Percentiles rank a stretch among this genome's conserved stretches.
Conservation (phyloP, 768 basidiomycete species). For the Calvatia gigantea region DNA sequence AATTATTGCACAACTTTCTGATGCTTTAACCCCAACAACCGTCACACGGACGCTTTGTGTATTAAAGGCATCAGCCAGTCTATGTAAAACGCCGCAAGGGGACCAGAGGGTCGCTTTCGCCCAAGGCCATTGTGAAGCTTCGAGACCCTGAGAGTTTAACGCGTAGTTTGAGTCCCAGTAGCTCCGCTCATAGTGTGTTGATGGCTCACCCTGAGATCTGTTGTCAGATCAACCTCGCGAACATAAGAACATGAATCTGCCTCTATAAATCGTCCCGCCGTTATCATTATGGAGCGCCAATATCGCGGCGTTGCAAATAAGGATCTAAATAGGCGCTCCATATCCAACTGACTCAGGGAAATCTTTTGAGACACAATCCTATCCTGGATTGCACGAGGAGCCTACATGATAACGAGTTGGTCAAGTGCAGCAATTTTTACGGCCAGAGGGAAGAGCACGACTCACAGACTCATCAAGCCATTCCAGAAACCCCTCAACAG, state of each 20-base stretch:
- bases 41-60: background rate
- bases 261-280: too few relatives aligned
- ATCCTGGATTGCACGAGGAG: background rate
- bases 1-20: background rate
- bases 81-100: background rate
- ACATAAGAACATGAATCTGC: background rate
- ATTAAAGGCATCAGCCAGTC: too few relatives aligned
- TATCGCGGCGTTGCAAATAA: background rate
- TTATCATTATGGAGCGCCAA: too few relatives aligned
- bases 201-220: background rate
- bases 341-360: background rate
- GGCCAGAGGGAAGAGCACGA: background rate
- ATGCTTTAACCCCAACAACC: background rate
- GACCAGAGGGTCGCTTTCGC: background rate
- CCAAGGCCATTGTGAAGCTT: background rate
- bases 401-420: background rate
- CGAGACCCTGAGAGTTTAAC: background rate
- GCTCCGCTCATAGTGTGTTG: background rate
- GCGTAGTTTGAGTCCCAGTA: too few relatives aligned
- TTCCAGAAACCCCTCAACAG: background rate
- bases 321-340: background rate
- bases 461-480: background rate
- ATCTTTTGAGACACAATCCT: background rate
- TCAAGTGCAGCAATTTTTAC: background rate
- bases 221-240: background rate